Conservation (phyloP, 2,329 filamentous ascomycete genomes). For the Penicillium digitatum region DNA sequence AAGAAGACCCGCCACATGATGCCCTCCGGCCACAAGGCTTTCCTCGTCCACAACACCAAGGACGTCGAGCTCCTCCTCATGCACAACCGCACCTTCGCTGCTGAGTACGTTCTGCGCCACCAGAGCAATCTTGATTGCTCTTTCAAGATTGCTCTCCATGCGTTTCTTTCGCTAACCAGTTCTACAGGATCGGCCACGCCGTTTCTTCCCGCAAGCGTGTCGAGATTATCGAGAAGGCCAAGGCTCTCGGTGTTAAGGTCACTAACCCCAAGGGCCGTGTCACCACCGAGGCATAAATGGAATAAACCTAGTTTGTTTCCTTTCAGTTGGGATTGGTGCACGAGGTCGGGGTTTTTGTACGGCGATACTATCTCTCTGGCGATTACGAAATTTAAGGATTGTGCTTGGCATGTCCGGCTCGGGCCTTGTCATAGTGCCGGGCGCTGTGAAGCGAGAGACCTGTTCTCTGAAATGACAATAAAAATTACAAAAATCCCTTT, state of each 20-base stretch:
- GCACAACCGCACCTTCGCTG: constrained; percentile 99
- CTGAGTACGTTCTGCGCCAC: constrained; percentile 68
- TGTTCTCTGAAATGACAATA: constrained; percentile 42
- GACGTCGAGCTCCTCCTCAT: constrained; percentile 98
- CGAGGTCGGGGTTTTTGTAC: constrained; percentile 27
- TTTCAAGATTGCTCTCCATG: background rate
- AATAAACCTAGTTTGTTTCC: constrained; percentile 48
- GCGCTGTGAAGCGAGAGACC: constrained; percentile 51
- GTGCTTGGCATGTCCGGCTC: constrained; percentile 28
- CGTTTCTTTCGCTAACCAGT: constrained; percentile 7
- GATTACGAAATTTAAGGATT: constrained; percentile 32
- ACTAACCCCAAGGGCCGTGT: constrained; percentile 99
- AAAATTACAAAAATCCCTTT: constrained; percentile 34
- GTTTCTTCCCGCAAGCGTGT: constrained; percentile 98
- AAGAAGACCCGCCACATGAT: constrained; percentile 99
- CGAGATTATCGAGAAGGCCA: constrained; percentile 94
- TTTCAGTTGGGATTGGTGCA: constrained; percentile 23
- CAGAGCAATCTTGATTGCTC: too few species aligned
- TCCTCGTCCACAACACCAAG: constrained; percentile 95
- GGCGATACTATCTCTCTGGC: constrained; percentile 28
- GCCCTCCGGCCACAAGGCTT: constrained; percentile 98
- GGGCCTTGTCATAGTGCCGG: constrained; percentile 36
- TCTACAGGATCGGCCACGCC: constrained; percentile 82
- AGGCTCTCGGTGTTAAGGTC: constrained; percentile 98
- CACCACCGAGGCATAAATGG: constrained; percentile 75